Evolutionary conservation across 768 basidiomycete genomes (phyloP).

Genomic region (Xerocomellus dryophilus): DNA sequence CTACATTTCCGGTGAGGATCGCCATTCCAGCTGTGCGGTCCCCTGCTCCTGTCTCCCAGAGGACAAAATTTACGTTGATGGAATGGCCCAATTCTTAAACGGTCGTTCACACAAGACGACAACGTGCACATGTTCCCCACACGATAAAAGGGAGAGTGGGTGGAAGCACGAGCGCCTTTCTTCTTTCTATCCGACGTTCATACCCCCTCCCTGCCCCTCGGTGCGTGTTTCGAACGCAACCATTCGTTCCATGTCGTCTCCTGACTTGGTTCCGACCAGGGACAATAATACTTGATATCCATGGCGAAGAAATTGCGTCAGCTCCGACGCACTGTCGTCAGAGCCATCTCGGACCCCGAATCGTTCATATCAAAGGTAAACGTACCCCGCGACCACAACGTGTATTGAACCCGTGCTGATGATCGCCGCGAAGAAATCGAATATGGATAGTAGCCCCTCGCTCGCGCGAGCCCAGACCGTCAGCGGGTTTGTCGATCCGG

Average conservation of each 20-base stretch:
- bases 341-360: conserved; percentile 18
- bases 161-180: background rate
- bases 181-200: background rate
- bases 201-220: background rate
- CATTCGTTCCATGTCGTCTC: background rate
- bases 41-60: background rate
- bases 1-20: background rate
- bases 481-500: background rate
- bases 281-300: background rate
- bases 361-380: conserved; percentile 9
- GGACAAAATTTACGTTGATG: background rate
- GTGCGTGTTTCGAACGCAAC: background rate
- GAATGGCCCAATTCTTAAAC: background rate
- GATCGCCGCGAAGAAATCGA: background rate
- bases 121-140: too few species aligned
- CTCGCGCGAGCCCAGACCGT: background rate
- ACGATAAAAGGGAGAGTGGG: background rate
- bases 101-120: background rate
- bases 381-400: background rate
- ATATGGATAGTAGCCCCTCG: background rate
- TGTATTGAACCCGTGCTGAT: background rate
- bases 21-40: too few species aligned
- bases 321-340: conserved; percentile 19
- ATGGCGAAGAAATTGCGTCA: conserved; percentile 11
- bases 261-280: background rate